These are phyloP conservation scores for Graphilbum fragrans DNA, from an alignment of 2,329 filamentous ascomycete genomes.

Conservation along the genomic window DNA sequence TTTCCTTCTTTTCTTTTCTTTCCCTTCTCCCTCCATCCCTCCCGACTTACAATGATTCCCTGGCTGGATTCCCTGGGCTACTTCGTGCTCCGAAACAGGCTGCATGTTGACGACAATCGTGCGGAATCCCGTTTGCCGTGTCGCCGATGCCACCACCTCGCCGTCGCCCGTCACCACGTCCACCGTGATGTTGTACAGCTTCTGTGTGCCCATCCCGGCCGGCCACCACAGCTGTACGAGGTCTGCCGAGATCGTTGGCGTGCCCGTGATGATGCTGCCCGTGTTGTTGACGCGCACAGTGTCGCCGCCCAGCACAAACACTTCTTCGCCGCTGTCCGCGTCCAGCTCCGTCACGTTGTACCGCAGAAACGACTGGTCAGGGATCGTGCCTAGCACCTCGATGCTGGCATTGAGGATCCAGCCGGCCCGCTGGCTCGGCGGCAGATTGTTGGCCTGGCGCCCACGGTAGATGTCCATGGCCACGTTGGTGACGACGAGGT, in stretches of 20 bases:
- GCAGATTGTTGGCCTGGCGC: constrained; percentile 45
- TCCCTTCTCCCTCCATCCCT: too few relatives aligned
- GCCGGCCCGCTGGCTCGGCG: constrained; percentile 40
- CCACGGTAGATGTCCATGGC: constrained; percentile 46
- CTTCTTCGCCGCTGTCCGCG: too few relatives aligned
- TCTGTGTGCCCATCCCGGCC: constrained; percentile 40
- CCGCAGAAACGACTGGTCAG: constrained; percentile 26
- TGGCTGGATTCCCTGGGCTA: constrained; percentile 33
- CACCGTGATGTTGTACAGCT: constrained; percentile 42
- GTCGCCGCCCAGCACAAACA: too few relatives aligned
- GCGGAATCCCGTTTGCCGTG: constrained; percentile 45
- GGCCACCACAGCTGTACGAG: constrained; percentile 48
- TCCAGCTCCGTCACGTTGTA: constrained; percentile 36
- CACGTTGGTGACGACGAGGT: constrained; percentile 26
- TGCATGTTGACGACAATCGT: constrained; percentile 48
- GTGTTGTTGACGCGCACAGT: constrained; percentile 24
- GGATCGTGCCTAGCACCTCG: constrained; percentile 39
- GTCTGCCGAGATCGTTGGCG: constrained; percentile 24
- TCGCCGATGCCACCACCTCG: constrained; percentile 27
- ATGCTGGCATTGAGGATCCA: constrained; percentile 52
- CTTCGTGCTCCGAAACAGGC: constrained; percentile 39
- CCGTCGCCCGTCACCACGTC: constrained; percentile 25
- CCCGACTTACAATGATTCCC: constrained; percentile 2
- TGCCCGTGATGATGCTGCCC: constrained; percentile 34
- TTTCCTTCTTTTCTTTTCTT: too few relatives aligned